Evolutionary conservation across 306 rosid species (phyloP).

Genomic region (Leucaena leucocephala): DNA sequence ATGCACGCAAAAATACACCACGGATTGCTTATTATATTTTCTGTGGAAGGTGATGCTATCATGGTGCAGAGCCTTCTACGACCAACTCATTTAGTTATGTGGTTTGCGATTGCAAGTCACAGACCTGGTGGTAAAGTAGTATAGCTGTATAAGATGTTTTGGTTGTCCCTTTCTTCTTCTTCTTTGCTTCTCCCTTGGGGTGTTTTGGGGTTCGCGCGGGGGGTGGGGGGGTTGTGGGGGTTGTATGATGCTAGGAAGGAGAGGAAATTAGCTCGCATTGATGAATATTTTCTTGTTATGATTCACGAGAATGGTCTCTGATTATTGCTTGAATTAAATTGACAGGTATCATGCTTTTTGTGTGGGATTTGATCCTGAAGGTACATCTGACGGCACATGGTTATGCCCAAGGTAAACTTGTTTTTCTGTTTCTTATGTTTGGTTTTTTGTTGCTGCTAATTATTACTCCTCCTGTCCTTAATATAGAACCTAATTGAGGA

Average conservation of each 20-base stretch:
- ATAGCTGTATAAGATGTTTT: conserved; percentile 4
- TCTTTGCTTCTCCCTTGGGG: not conserved
- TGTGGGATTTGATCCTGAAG: conserved; percentile 93
- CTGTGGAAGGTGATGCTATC: not conserved
- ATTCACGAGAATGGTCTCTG: conserved; percentile 30
- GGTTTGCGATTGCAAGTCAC: conserved; percentile 20
- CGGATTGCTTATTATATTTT: not conserved
- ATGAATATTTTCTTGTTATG: conserved; percentile 21
- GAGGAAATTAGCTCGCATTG: conserved; percentile 26
- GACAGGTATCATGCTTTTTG: conserved; percentile 98
- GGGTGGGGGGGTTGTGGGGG: not conserved
- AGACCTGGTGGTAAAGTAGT: not conserved
- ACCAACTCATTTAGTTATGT: not conserved
- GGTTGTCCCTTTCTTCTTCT: not conserved
- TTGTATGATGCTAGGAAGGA: not conserved
- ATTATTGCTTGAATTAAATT: conserved; percentile 39
- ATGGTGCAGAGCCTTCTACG: not conserved
- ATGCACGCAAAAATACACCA: not conserved
- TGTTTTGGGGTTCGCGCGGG: not conserved
- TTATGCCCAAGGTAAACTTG: conserved; percentile 89
- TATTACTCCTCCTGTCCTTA: not conserved
- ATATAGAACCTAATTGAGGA: too few species aligned
- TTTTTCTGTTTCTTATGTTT: conserved; percentile 26
- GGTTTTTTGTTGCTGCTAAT: not conserved
- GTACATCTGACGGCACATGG: conserved; percentile 81